A percentile compares a stretch with the other conserved stretches of the same genome.
phyloP scores from a whole-genome alignment of 169 alveolate species.

The Cryptosporidium felis region DNA sequence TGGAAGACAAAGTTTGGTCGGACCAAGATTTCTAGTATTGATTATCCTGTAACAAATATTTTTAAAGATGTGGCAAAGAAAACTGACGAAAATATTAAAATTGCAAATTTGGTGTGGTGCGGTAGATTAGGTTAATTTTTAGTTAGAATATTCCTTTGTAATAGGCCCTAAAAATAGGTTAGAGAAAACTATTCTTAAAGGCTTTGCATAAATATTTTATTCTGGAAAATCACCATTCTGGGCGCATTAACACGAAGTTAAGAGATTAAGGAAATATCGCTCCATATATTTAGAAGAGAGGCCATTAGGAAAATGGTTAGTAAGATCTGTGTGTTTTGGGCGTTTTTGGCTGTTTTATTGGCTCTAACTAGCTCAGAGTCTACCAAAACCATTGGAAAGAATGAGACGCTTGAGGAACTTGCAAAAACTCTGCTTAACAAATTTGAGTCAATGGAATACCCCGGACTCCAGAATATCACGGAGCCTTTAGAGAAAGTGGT shows the following conservation, averaged over 20 bases:
- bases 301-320: too few species aligned
- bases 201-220: too few species aligned
- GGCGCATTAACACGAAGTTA: too few species aligned
- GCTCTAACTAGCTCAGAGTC: not conserved
- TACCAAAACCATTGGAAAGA: not conserved
- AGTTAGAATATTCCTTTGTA: too few species aligned
- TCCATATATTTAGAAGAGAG: too few species aligned
- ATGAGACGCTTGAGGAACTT: conserved; percentile 31
- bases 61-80: not conserved
- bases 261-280: too few species aligned
- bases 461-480: conserved; percentile 51
- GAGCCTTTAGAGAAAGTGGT: conserved; percentile 45
- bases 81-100: not conserved
- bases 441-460: conserved; percentile 57
- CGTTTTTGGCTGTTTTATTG: not conserved
- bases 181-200: too few species aligned
- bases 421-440: conserved; percentile 26
- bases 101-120: conserved; percentile 6
- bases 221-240: too few species aligned
- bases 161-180: too few species aligned
- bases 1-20: conserved; percentile 11
- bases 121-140: too few species aligned
- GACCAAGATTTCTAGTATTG: not conserved
- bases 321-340: too few species aligned
- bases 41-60: not conserved